Base-by-base conservation (phyloP, 352 stramenopile species). In the Aphanomyces astaci region DNA sequence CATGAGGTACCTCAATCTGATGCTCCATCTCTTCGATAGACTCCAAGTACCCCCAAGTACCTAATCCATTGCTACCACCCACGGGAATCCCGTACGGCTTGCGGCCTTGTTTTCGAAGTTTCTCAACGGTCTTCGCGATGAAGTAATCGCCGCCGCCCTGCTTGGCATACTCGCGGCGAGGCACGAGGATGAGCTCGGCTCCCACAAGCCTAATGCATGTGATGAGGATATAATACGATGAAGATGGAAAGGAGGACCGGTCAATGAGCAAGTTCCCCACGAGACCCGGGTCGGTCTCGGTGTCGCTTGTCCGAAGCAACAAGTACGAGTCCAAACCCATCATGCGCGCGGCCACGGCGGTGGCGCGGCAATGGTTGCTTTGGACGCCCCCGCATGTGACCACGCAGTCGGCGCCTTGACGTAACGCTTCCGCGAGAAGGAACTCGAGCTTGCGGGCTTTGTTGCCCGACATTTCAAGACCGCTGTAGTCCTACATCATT, bases 381-480 rank as follows among this genome's bases (percentile, higher is more conserved):
- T 98, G 93, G 48, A 96, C 75, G 9, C 90, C 93, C 19, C 93
- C 94, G 74, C 93, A 97, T 3, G 94, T 98, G 24, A 98, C 84
- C 46, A 98, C 74, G 52, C 88, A 94, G 78, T 96, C 81, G 28
- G 81, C 89, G 7, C 80, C 74, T 66, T 90, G 77, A n/a, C 75
- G 78, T n/a, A 97, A 53, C 30, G 91, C 94, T 53, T 98, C 88
- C 15, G 90, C 86, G 64, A 98, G 73, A 9, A 97, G 75, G 74
- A 98, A 98, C 81, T 98, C 94, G 33, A 98, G 79, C 73, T 98
- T 98, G 63, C 94, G 90, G 74, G 97, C 89, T 76, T 98, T 98
- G 76, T 98, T 98, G 27, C 94, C 94, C 19, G 92, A 96, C 30
- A 92, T 90, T 75, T 98, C 92, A 28, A 94, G 75, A 1, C 92